Conservation (phyloP, 192 early-diverging fungal genomes). For the Backusella tuberculispora region DNA sequence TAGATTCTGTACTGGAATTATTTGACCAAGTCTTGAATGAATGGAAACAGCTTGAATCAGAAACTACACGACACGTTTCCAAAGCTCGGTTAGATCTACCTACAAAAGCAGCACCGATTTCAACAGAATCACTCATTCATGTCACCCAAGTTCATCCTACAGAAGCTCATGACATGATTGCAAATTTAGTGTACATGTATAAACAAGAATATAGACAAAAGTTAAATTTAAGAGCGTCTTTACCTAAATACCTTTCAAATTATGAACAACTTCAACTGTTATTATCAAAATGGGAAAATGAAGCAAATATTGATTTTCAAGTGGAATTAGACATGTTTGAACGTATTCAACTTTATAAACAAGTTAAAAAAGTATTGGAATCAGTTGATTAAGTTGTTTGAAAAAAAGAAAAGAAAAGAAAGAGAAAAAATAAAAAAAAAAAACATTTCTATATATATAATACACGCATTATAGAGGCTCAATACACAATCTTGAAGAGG, state of each 20-base stretch:
- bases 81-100: neutral
- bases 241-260: neutral
- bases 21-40: neutral
- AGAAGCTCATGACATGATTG: slow-evolving; percentile 23
- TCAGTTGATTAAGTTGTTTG: slow-evolving; percentile 23
- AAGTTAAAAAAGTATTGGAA: slow-evolving; percentile 32
- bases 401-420: no score
- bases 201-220: slow-evolving; percentile 20
- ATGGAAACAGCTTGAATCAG: neutral
- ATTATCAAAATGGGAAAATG: slow-evolving; percentile 21
- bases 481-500: no score
- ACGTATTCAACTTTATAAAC: slow-evolving; percentile 33
- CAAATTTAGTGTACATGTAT: slow-evolving; percentile 13
- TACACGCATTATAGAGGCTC: neutral
- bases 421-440: slow-evolving; percentile 6
- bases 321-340: slow-evolving; percentile 28
- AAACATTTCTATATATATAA: neutral
- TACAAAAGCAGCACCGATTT: slow-evolving; percentile 14
- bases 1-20: neutral
- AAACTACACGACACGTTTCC: slow-evolving; percentile 15
- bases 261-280: slow-evolving; percentile 6
- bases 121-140: slow-evolving; percentile 31
- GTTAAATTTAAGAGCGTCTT: neutral
- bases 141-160: slow-evolving; percentile 14
- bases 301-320: slow-evolving; percentile 25